Evolutionary conservation across 2,329 filamentous ascomycete genomes (phyloP).

Genomic region (Lizonia empirigonia): DNA sequence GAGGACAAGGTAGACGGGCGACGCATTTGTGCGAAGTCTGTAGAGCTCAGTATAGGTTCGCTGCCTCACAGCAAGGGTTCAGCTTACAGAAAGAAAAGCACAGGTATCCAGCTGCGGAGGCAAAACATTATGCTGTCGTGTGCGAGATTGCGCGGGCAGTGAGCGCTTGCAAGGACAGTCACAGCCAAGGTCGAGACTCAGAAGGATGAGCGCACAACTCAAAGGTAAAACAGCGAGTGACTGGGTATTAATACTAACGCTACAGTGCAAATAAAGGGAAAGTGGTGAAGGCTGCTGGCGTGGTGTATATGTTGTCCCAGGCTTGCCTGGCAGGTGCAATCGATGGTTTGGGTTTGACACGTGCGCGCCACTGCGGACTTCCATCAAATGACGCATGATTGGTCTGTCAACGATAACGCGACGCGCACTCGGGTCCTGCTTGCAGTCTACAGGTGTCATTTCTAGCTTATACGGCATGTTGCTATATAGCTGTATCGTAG

Average conservation of each 20-base stretch:
- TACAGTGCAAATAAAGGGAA: constrained; percentile 8
- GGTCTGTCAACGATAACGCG: not conserved
- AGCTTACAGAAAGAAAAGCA: constrained; percentile 59
- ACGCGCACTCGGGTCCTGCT: not conserved
- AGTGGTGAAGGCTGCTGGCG: constrained; percentile 18
- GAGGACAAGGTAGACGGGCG: constrained; percentile 57
- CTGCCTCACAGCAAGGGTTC: not conserved
- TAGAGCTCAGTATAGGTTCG: not conserved
- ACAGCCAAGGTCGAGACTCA: not conserved
- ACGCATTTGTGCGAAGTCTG: constrained; percentile 52
- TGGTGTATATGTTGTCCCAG: constrained; percentile 6
- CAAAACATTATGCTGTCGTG: constrained; percentile 63
- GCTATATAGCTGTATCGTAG: constrained; percentile 3
- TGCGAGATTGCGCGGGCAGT: constrained; percentile 6
- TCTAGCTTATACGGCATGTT: not conserved
- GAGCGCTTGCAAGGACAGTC: not conserved
- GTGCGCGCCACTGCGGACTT: constrained; percentile 9
- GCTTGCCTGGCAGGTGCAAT: constrained; percentile 2
- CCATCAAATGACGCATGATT: constrained; percentile 3
- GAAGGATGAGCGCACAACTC: not conserved
- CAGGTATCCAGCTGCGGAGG: constrained; percentile 63
- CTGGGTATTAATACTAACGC: constrained; percentile 15
- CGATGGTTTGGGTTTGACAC: constrained; percentile 5
- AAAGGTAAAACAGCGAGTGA: constrained; percentile 18
- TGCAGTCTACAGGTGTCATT: not conserved